Evolutionary conservation across 2,329 filamentous ascomycete species (phyloP).

Genomic region (Aspergillus aculeatus): DNA sequence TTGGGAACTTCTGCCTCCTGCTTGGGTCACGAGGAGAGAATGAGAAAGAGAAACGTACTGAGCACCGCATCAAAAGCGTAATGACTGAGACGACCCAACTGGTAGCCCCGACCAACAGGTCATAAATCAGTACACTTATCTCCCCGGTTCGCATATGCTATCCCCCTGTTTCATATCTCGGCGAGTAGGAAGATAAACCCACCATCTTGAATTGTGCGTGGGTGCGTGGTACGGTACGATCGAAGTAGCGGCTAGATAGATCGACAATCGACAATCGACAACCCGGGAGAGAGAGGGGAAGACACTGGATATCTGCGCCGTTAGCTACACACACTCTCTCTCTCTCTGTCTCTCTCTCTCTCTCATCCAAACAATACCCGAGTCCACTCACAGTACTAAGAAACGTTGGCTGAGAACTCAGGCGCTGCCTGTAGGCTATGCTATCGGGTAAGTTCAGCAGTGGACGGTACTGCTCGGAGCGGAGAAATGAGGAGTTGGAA

Average conservation of each 20-base stretch:
- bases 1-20: background rate
- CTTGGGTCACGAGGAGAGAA: background rate
- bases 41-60: conserved; percentile 54
- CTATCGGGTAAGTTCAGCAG: too few relatives aligned
- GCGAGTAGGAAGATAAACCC: background rate
- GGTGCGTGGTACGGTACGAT: background rate
- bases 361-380: too few relatives aligned
- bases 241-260: too few relatives aligned
- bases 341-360: too few relatives aligned
- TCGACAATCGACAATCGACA: too few relatives aligned
- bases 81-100: conserved; percentile 91
- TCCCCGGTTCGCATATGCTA: background rate
- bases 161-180: too few relatives aligned
- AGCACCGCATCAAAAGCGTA: conserved; percentile 96
- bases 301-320: background rate
- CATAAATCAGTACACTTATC: conserved; percentile 1
- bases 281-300: too few relatives aligned
- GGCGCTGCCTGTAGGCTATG: background rate
- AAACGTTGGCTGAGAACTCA: background rate
- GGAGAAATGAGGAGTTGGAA: background rate
- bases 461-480: too few relatives aligned
- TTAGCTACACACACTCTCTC: too few relatives aligned
- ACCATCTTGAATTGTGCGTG: conserved; percentile 7
- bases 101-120: conserved; percentile 48
- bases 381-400: background rate